Conservation (phyloP, 371 early-diverging fungal species). For the Haplosporangium sp. region DNA sequence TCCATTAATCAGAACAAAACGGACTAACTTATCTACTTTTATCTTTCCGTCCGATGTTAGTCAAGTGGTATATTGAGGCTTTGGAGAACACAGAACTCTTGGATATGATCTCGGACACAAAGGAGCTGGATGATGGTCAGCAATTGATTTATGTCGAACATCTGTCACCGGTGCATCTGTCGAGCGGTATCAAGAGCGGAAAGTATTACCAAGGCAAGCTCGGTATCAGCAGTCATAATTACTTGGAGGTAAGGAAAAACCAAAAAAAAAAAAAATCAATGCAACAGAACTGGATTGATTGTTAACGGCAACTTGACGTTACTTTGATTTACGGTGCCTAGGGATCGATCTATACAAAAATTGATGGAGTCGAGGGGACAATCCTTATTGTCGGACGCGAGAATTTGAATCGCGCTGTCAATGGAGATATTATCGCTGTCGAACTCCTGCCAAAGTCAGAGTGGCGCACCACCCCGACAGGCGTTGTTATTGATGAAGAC, state of each 20-base stretch:
- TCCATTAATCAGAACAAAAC: too few species aligned
- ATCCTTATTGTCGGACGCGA: constrained; percentile 86
- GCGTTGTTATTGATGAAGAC: constrained; percentile 80
- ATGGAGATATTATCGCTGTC: constrained; percentile 93
- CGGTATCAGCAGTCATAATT: constrained; percentile 86
- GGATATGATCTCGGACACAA: constrained; percentile 84
- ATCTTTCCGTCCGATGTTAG: constrained; percentile 25
- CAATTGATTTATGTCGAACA: constrained; percentile 74
- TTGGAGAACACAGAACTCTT: constrained; percentile 80
- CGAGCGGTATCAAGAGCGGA: constrained; percentile 88
- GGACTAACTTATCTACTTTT: background rate
- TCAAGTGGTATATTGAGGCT: constrained; percentile 60
- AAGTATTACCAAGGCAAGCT: constrained; percentile 85
- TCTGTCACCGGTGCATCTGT: constrained; percentile 75
- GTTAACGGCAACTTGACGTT: too few species aligned
- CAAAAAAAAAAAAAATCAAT: background rate
- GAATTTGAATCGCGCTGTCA: constrained; percentile 90
- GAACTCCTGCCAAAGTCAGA: constrained; percentile 83
- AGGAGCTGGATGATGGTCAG: constrained; percentile 58
- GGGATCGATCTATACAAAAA: constrained; percentile 81
- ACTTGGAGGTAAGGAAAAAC: constrained; percentile 69
- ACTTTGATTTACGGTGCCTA: constrained; percentile 17
- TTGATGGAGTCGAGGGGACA: constrained; percentile 77
- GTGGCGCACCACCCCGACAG: constrained; percentile 83
- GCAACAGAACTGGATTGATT: too few species aligned